Conservation (phyloP, 1,139 yeast genomes). For the Protomyces arabidopsidicola region DNA sequence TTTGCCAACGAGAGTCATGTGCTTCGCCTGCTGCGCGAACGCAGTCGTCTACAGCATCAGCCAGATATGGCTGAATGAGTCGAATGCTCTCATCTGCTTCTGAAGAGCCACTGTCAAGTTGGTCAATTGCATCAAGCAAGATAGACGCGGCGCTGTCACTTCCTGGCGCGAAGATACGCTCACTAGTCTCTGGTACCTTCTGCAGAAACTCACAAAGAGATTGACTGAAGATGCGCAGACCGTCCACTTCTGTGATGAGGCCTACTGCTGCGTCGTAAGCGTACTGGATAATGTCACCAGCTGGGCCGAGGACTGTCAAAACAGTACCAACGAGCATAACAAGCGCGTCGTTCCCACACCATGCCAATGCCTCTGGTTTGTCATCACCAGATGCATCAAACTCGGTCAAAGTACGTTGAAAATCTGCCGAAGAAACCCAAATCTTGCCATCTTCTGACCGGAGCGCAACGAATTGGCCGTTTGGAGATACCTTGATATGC, state of each 20-base stretch:
- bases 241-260: conserved; percentile 59
- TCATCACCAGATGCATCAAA: conserved; percentile 39
- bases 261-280: conserved; percentile 44
- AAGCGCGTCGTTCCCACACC: conserved; percentile 88
- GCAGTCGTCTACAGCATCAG: conserved; percentile 65
- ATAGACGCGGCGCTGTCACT: conserved; percentile 80
- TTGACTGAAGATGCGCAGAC: conserved; percentile 60
- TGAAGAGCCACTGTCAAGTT: conserved; percentile 64
- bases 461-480: conserved; percentile 57
- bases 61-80: conserved; percentile 52
- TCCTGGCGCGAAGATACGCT: conserved; percentile 71
- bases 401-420: conserved; percentile 52
- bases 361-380: conserved; percentile 47
- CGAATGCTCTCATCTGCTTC: conserved; percentile 77
- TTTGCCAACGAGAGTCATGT: conserved; percentile 73
- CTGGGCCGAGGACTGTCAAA: conserved; percentile 66
- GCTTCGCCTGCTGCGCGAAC: conserved; percentile 73
- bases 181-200: conserved; percentile 57
- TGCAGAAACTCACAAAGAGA: conserved; percentile 59
- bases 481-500: conserved; percentile 54
- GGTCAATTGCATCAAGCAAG: conserved; percentile 73
- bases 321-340: conserved; percentile 59
- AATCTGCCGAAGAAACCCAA: conserved; percentile 52
- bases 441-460: conserved; percentile 49
- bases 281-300: conserved; percentile 53